phyloP scores from a whole-genome alignment of 805 yeast species.

The Myxozyma mucilagina region DNA sequence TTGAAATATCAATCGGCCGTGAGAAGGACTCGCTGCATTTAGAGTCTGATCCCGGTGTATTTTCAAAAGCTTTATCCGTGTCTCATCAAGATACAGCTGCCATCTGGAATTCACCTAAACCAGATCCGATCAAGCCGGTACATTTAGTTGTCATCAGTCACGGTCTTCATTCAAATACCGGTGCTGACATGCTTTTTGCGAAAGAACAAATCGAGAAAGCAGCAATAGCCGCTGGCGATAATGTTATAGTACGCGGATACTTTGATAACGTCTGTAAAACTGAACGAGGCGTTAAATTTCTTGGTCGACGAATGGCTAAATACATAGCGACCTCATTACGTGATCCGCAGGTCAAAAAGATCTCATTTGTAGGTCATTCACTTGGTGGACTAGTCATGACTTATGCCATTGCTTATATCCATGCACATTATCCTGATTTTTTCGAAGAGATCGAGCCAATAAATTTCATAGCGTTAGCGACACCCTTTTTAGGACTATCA shows the following conservation, averaged over 20 bases:
- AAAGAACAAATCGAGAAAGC: slow-evolving; percentile 73
- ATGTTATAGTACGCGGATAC: slow-evolving; percentile 78
- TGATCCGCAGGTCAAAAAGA: slow-evolving; percentile 49
- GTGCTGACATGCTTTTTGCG: slow-evolving; percentile 85
- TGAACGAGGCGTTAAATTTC: slow-evolving; percentile 79
- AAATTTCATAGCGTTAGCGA: slow-evolving; percentile 79
- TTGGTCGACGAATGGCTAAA: slow-evolving; percentile 80
- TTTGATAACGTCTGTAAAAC: slow-evolving; percentile 84
- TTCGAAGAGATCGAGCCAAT: slow-evolving; percentile 67
- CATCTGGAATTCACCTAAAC: slow-evolving; percentile 74
- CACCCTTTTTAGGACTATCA: slow-evolving; percentile 85
- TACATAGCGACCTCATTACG: slow-evolving; percentile 49
- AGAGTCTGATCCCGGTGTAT: slow-evolving; percentile 28
- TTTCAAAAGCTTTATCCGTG: slow-evolving; percentile 36
- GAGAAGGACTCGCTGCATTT: slow-evolving; percentile 33
- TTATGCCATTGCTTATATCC: slow-evolving; percentile 82
- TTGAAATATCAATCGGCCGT: slow-evolving; percentile 57
- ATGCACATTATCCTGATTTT: slow-evolving; percentile 61
- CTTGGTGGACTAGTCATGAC: slow-evolving; percentile 91
- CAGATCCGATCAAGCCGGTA: slow-evolving; percentile 53
- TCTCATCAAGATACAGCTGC: slow-evolving; percentile 57
- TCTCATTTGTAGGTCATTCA: slow-evolving; percentile 88
- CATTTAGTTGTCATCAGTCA: slow-evolving; percentile 88
- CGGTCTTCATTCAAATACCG: slow-evolving; percentile 86
- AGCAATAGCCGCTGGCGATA: slow-evolving; percentile 50